A percentile compares a stretch with the other conserved stretches of the same genome.
phyloP scores from a whole-genome alignment of 345 rosid species.

The Gossypioides kirkii region DNA sequence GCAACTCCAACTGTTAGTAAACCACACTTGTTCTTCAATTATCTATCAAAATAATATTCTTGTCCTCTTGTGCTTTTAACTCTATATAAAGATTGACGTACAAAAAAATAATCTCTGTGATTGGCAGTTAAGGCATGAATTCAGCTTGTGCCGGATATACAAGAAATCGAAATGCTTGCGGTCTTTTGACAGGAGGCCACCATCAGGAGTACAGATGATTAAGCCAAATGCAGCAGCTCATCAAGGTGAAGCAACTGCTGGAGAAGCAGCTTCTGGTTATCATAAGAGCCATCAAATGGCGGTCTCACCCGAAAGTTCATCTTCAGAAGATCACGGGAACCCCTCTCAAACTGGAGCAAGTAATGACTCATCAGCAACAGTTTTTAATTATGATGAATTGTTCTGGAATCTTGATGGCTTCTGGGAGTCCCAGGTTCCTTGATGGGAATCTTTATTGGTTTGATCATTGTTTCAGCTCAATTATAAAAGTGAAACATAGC shows the following conservation, averaged over 20 bases:
- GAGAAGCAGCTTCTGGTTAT: too few species aligned
- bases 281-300: background rate
- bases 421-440: background rate
- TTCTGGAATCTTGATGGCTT: background rate
- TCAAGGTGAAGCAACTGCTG: too few species aligned
- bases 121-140: slow-evolving; percentile 32
- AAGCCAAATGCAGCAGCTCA: background rate
- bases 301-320: background rate
- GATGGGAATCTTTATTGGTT: too few species aligned
- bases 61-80: too few species aligned
- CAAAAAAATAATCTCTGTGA: too few species aligned
- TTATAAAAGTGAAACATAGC: too few species aligned
- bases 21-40: background rate
- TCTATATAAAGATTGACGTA: too few species aligned
- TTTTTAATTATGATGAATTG: background rate
- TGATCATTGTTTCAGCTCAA: too few species aligned
- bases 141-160: slow-evolving; percentile 41
- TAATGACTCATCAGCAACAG: background rate
- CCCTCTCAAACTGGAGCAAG: background rate
- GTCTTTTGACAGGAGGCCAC: slow-evolving; percentile 42
- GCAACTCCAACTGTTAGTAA: background rate
- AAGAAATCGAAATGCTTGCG: slow-evolving; percentile 31
- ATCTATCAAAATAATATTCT: too few species aligned
- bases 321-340: background rate
- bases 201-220: background rate